Evolutionary conservation across 2,329 filamentous ascomycete genomes (phyloP).

Genomic region (Pseudopithomyces maydicus): DNA sequence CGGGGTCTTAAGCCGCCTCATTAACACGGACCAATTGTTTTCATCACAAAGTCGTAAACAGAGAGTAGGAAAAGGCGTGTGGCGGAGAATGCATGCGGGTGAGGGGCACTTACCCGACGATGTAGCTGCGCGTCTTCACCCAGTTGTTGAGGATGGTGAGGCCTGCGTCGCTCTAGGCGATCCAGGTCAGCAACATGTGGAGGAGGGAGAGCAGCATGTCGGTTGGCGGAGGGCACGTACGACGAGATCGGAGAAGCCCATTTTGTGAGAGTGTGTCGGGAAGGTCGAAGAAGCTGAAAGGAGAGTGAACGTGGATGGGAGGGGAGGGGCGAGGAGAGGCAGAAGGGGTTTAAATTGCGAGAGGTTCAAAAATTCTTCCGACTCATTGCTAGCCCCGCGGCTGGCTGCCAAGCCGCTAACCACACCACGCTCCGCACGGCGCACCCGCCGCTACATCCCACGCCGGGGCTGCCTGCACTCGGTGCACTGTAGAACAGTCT

Average conservation of each 20-base stretch:
- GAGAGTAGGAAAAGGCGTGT: constrained; percentile 22
- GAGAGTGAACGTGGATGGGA: constrained; percentile 11
- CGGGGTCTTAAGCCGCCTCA: constrained; percentile 92
- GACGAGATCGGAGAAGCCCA: constrained; percentile 73
- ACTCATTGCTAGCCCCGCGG: neutral
- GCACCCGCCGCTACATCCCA: neutral
- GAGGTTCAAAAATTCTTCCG: constrained; percentile 23
- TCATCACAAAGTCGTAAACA: constrained; percentile 67
- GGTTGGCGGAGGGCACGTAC: constrained; percentile 59
- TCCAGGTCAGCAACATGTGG: neutral
- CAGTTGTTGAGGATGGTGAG: constrained; percentile 73
- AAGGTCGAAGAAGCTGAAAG: neutral
- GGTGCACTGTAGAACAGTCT: too few relatives aligned
- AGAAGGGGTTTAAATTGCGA: constrained; percentile 13
- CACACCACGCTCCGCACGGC: neutral
- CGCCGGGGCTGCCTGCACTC: neutral
- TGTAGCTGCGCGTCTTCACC: constrained; percentile 78
- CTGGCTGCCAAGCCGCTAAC: constrained; percentile 5
- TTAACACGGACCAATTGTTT: constrained; percentile 94
- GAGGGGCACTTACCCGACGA: constrained; percentile 72
- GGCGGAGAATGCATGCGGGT: constrained; percentile 18
- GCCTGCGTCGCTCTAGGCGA: constrained; percentile 31
- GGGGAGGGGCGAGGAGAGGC: constrained; percentile 6
- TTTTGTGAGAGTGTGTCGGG: constrained; percentile 47
- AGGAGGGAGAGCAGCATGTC: neutral